phyloP scores from a whole-genome alignment of 2,329 filamentous ascomycete species.

The Sarocladium kiliense region DNA sequence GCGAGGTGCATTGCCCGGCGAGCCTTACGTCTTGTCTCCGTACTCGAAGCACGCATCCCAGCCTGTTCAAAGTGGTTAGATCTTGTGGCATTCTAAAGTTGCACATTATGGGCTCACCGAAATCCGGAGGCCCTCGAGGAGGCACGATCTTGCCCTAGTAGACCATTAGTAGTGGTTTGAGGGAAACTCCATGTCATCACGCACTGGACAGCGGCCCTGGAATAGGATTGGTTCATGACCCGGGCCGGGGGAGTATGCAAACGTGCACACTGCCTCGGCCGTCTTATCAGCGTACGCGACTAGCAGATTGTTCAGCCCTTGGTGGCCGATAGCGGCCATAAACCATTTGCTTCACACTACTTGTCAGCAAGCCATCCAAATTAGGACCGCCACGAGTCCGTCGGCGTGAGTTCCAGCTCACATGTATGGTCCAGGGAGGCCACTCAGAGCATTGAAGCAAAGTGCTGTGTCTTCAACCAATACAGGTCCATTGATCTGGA shows the following conservation, averaged over 20 bases:
- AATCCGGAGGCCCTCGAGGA: constrained; percentile 71
- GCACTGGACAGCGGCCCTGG: constrained; percentile 83
- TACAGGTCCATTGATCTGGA: constrained; percentile 75
- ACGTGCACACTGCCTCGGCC: constrained; percentile 91
- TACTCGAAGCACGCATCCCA: constrained; percentile 98
- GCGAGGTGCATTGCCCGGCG: no score
- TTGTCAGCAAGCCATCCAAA: background rate
- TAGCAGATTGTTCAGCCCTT: constrained; percentile 85
- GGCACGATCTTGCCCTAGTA: constrained; percentile 70
- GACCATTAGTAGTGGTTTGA: background rate
- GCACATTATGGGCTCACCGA: constrained; percentile 56
- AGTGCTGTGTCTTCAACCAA: constrained; percentile 94
- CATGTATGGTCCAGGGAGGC: constrained; percentile 96
- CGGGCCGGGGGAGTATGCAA: constrained; percentile 84
- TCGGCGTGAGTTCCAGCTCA: no score
- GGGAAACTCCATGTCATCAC: no score
- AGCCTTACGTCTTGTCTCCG: constrained; percentile 68
- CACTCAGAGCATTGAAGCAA: constrained; percentile 84
- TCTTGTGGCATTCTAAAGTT: background rate
- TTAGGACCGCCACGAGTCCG: no score
- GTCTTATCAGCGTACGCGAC: constrained; percentile 86
- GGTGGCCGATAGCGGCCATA: constrained; percentile 73
- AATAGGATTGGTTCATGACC: constrained; percentile 82
- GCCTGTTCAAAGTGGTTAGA: constrained; percentile 43
- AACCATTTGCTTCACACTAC: constrained; percentile 76